Evolutionary conservation across 768 basidiomycete species (phyloP), one percentile per base, ranked within the genome.

Genomic region (Suillus brevipes): DNA sequence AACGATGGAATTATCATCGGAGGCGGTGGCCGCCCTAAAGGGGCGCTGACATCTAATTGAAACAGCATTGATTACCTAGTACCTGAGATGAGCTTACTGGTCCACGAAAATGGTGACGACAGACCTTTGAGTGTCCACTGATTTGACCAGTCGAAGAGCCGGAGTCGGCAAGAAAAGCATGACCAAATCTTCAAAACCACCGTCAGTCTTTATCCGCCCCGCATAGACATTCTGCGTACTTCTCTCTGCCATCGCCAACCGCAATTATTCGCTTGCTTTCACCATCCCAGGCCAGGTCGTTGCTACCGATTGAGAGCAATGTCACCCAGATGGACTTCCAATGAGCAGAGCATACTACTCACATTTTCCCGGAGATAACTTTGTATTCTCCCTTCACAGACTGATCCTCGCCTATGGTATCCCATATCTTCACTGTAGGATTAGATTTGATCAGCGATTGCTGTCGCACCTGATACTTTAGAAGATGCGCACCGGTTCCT

Each of bases 181-280:
- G 85, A 4, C 90, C 94, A 70, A 91, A 93, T 73, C 93, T 94
- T 66, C 6, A n/a, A 50, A 63, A 18, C 16, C 4, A 43, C 20
- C 42, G n/a, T 38, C 34, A 52, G 57, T 45, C 18, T 25, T 40
- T 18, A 25, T 37, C 56, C 12, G 40, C 1, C 23, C 38, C 40
- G 9, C 1, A 49, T 57, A 23, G 28, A 42, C 28, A 20, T 60
- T 49, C 45, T 14, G 62, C 68, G 20, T 62, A 95, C 94, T 91
- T 94, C 71, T 95, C 96, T 65, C 88, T 84, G 42, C 95, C 95
- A 68, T 97, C 94, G 61, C 97, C 97, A 14, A 93, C 96, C 8
- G 90, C 93, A 58, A 98, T 91, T 64, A 99, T 91, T n/a, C 97
- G 85, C 75, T 97, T 97, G 73, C 91, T 94, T 76, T 98, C 97